Conservation (phyloP, 108 stramenopile species). For the Asterionellopsis glacialis region DNA sequence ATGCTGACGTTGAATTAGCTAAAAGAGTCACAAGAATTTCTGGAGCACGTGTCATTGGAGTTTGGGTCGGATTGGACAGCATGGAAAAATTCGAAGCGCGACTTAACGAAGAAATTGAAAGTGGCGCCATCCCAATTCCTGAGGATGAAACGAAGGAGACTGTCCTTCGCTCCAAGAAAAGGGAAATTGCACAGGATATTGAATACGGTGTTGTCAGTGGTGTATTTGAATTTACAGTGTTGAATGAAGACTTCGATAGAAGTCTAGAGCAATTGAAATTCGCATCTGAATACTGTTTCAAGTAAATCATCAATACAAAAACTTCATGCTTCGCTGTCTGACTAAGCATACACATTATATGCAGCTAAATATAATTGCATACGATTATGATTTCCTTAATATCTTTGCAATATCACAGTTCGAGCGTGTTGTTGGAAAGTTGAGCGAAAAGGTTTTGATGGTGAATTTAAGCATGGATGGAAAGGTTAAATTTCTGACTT, state of each 20-base stretch:
- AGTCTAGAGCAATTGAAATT: conserved; percentile 59
- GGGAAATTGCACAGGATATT: conserved; percentile 71
- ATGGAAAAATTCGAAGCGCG: conserved; percentile 58
- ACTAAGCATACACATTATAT: too few relatives aligned
- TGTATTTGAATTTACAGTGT: conserved; percentile 85
- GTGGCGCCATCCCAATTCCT: conserved; percentile 38
- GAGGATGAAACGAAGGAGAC: conserved; percentile 58
- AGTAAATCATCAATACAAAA: conserved; percentile 14
- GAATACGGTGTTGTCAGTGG: conserved; percentile 78
- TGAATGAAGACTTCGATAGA: conserved; percentile 61
- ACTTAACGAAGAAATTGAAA: conserved; percentile 44
- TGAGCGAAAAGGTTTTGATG: too few relatives aligned
- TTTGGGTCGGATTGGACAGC: conserved; percentile 76
- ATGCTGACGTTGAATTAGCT: conserved; percentile 65
- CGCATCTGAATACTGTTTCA: conserved; percentile 67
- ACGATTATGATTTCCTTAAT: too few relatives aligned
- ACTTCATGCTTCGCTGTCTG: too few relatives aligned
- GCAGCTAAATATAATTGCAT: too few relatives aligned
- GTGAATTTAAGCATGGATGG: too few relatives aligned
- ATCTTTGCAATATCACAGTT: too few relatives aligned
- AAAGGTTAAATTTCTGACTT: too few relatives aligned
- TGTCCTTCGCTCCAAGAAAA: conserved; percentile 46
- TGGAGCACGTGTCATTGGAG: conserved; percentile 61
- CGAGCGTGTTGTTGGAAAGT: too few relatives aligned
- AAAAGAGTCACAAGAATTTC: conserved; percentile 40